These are phyloP conservation scores for Pseudisothecium myosuroides DNA, from an alignment of 225 moss, liverwort and hornwort species.

Conservation along the genomic window DNA sequence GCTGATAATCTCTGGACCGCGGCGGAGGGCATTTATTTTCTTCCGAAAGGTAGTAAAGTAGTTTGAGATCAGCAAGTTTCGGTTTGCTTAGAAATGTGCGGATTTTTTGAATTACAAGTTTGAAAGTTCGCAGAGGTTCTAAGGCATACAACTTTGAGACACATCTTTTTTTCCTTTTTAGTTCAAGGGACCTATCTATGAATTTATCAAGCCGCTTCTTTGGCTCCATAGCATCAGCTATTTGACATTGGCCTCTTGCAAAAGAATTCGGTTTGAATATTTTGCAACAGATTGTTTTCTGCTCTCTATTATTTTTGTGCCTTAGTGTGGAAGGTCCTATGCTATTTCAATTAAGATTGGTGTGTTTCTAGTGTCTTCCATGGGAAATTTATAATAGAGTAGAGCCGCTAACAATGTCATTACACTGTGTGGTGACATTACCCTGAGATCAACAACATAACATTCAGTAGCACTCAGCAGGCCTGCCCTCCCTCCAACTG, in stretches of 20 bases:
- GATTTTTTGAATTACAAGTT: neutral
- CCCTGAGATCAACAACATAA: too few relatives aligned
- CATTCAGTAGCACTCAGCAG: too few relatives aligned
- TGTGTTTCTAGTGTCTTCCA: neutral
- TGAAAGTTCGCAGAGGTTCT: neutral
- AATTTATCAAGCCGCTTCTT: neutral
- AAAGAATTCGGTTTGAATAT: neutral
- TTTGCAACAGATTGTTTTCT: neutral
- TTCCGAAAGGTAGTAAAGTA: constrained; percentile 25
- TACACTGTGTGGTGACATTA: neutral
- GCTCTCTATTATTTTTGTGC: neutral
- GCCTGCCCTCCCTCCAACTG: too few relatives aligned
- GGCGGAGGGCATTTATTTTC: constrained; percentile 86
- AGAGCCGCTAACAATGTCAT: neutral
- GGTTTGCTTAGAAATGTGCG: neutral
- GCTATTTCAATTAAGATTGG: neutral
- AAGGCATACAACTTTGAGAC: neutral
- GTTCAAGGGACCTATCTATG: neutral
- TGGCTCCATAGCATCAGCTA: neutral
- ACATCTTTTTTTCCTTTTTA: neutral
- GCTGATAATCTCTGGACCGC: constrained; percentile 80
- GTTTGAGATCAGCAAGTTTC: constrained; percentile 4
- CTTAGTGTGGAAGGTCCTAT: neutral
- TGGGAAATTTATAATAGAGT: neutral
- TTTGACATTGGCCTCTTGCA: neutral